These are phyloP conservation scores for Naganishia albida DNA, from an alignment of 1,284 basidiomycete species.

Conservation along the genomic window DNA sequence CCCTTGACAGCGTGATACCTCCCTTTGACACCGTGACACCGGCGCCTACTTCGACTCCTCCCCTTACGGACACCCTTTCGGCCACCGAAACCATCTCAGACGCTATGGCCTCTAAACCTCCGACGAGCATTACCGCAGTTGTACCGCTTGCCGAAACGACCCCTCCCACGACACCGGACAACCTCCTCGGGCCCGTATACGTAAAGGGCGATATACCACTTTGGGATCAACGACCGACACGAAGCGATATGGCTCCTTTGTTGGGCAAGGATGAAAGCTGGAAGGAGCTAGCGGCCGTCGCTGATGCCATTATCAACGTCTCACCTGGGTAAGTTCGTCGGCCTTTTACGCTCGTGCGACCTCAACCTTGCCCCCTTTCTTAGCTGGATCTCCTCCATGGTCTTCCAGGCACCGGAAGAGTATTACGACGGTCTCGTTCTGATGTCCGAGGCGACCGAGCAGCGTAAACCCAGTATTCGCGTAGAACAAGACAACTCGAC, in stretches of 20 bases:
- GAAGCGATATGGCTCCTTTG: conserved; percentile 3
- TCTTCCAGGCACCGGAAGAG: neutral
- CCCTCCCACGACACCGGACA: too few species aligned
- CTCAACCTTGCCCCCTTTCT: neutral
- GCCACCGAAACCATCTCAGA: too few species aligned
- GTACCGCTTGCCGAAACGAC: too few species aligned
- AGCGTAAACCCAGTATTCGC: neutral
- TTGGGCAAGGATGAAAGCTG: neutral
- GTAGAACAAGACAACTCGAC: neutral
- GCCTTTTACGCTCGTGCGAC: too few species aligned
- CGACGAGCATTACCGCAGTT: too few species aligned
- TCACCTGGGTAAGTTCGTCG: neutral
- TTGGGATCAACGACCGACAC: conserved; percentile 6
- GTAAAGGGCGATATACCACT: neutral
- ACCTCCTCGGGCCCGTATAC: too few species aligned
- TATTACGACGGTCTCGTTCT: neutral
- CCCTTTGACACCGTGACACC: too few species aligned
- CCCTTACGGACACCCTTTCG: too few species aligned
- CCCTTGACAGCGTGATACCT: too few species aligned
- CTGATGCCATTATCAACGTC: conserved; percentile 11
- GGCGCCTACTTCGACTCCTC: too few species aligned
- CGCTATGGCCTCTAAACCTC: too few species aligned
- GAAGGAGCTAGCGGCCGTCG: conserved; percentile 10
- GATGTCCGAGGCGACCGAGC: neutral
- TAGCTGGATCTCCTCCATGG: conserved; percentile 9